Conservation (phyloP, 139 green algal species). For the Helicosporidium sp. region DNA sequence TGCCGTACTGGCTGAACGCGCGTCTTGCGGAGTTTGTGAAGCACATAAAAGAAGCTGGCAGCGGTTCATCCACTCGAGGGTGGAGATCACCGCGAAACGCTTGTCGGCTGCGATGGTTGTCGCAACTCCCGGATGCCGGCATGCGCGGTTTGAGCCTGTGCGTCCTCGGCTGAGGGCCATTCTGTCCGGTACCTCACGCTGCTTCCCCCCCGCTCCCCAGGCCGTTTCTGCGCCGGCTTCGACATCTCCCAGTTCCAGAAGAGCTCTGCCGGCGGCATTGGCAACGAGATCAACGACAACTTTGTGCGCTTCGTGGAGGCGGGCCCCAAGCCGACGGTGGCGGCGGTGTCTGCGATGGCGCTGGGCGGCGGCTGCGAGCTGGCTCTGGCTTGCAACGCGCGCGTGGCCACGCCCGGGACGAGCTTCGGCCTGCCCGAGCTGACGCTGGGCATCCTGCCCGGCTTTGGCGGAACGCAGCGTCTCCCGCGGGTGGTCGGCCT, state of each 20-base stretch:
- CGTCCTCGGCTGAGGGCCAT: no score
- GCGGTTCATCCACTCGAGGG: no score
- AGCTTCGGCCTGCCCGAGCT: constrained; percentile 87
- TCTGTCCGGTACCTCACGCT: background rate
- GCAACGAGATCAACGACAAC: constrained; percentile 40
- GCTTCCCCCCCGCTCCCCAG: constrained; percentile 1
- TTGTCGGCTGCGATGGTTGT: no score
- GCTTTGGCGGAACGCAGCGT: constrained; percentile 93
- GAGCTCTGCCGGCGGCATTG: constrained; percentile 38
- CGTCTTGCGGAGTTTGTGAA: no score
- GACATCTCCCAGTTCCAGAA: constrained; percentile 60
- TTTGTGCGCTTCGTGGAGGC: constrained; percentile 53
- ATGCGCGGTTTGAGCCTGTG: no score
- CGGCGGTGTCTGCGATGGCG: constrained; percentile 59
- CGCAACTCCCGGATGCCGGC: no score
- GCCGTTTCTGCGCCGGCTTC: constrained; percentile 81
- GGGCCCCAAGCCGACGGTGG: constrained; percentile 77
- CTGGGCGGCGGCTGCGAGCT: constrained; percentile 85
- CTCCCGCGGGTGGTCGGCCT: constrained; percentile 87
- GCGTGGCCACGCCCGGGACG: constrained; percentile 39
- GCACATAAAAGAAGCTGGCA: no score
- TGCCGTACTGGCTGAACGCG: no score
- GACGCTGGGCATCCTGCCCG: constrained; percentile 86
- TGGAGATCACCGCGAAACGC: no score
- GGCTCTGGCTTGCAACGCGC: constrained; percentile 73